A percentile compares a stretch with the other conserved stretches of the same genome.
These are phyloP conservation scores for Thermothielavioides terrestris DNA, from an alignment of 495 filamentous ascomycete genomes.

Conservation along the genomic window DNA sequence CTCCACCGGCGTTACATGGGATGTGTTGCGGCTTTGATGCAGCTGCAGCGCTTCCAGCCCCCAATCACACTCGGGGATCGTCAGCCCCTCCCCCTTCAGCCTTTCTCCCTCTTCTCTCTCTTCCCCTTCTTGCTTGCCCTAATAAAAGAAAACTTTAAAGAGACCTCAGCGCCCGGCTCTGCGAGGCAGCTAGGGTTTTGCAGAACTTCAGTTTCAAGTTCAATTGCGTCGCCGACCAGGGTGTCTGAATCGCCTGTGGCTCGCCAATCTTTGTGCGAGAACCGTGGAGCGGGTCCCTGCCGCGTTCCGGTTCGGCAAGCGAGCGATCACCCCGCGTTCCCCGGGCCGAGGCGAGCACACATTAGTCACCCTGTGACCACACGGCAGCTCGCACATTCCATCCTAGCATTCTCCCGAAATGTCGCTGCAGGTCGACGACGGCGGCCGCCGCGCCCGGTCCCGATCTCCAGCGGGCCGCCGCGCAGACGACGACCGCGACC, in stretches of 20 bases:
- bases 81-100: neutral
- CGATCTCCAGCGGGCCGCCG: conserved; percentile 47
- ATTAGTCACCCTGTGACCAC: neutral
- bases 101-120: neutral
- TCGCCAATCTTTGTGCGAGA: neutral
- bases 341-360: neutral
- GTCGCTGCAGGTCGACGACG: conserved; percentile 50
- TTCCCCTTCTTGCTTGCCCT: neutral
- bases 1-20: neutral
- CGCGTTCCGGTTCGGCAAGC: neutral
- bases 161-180: no score
- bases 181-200: no score
- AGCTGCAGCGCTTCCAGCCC: conserved; percentile 2
- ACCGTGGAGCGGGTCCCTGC: neutral
- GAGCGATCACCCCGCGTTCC: neutral
- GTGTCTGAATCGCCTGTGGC: no score
- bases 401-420: conserved; percentile 8
- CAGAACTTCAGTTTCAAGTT: no score
- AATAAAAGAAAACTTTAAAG: no score
- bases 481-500: conserved; percentile 28
- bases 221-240: no score
- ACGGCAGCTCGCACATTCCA: neutral
- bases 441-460: conserved; percentile 52
- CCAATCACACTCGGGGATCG: neutral
- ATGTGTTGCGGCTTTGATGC: conserved; percentile 1